Base-by-base conservation (phyloP, 345 rosid genomes). In the Camelina hispida region DNA sequence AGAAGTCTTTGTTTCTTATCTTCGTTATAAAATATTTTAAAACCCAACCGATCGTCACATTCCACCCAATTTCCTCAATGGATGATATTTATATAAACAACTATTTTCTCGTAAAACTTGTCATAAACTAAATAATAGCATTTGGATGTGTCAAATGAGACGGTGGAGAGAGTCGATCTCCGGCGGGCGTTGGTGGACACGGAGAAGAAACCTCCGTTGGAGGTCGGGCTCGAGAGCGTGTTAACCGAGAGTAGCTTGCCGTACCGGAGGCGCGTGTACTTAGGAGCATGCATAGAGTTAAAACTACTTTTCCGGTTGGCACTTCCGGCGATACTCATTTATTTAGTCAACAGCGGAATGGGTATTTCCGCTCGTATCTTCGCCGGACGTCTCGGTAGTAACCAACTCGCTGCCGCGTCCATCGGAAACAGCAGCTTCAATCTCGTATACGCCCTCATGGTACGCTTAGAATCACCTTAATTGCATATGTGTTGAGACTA, bases 321-420 rank as follows among this genome's bases (percentile, higher is more conserved):
- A 16, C 78, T 81, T 6, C 90, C 90, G 10, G 90, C 88, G 1
- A 83, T 84, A n/a, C 78, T 84, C 40, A 87, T 84, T 34, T 86
- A 86, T 71, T 5, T 83, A 55, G 77, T 86, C 74, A 84, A 84
- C 75, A 55, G 76, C 38, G 58, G 67, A 47, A 84, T 87, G 84
- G 61, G 74, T 13, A 74, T 85, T 9, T 83, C 91, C 16, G 82
- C 86, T 1, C 86, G 88, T 2, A 51, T 83, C 51, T 82, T 82
- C 34, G 75, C 83, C 22, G 88, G 91, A 30, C 91, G 82, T 54
- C 69, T 87, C 18, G 87, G 91, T 51, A 71, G 83, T 54, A 75
- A 69, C 6, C 75, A 87, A 76, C 85, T 87, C 5, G 91, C 91
- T 2, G 88, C 87, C 9, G 83, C 86, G 28, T 82, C 91, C 23